A percentile compares a stretch with the other conserved stretches of the same genome.
Conservation (phyloP, 2,329 filamentous ascomycete species). For the Aspergillus sclerotialis region DNA sequence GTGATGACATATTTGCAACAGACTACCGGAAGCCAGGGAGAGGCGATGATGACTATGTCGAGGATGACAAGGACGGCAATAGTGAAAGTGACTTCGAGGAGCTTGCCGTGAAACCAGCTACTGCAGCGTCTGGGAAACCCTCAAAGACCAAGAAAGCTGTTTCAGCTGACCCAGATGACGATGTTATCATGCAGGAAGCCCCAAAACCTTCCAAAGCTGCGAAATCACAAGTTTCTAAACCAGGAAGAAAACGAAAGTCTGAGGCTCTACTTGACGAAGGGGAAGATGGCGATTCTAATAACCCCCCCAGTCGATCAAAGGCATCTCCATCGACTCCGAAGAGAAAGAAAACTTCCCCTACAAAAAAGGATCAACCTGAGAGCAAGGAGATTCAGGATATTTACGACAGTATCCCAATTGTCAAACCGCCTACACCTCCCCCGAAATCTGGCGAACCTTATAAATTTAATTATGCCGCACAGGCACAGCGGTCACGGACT, state of each 20-base stretch:
- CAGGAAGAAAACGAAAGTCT: slow-evolving; percentile 51
- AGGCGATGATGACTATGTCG: slow-evolving; percentile 61
- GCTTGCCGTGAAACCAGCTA: slow-evolving; percentile 54
- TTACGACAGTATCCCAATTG: slow-evolving; percentile 75
- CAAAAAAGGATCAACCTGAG: slow-evolving; percentile 61
- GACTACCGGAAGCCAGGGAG: slow-evolving; percentile 60
- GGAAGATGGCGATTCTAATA: slow-evolving; percentile 51
- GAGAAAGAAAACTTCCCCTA: slow-evolving; percentile 50
- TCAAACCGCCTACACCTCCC: slow-evolving; percentile 78
- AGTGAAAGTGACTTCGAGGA: slow-evolving; percentile 60
- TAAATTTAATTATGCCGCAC: slow-evolving; percentile 74
- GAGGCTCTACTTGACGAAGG: slow-evolving; percentile 46
- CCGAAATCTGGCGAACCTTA: slow-evolving; percentile 56
- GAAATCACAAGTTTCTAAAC: slow-evolving; percentile 32
- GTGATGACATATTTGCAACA: slow-evolving; percentile 78
- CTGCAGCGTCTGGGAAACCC: slow-evolving; percentile 39
- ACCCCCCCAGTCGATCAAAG: slow-evolving; percentile 35
- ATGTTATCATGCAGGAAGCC: slow-evolving; percentile 49
- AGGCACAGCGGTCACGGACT: slow-evolving; percentile 52
- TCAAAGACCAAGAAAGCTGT: slow-evolving; percentile 26
- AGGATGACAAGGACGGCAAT: slow-evolving; percentile 48
- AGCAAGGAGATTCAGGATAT: slow-evolving; percentile 72
- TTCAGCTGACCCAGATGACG: slow-evolving; percentile 33
- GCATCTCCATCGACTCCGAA: slow-evolving; percentile 22
- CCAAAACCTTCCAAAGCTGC: slow-evolving; percentile 41